Evolutionary conservation across 495 filamentous ascomycete species (phyloP), one percentile per base, ranked within the genome.

Genomic region (Lasiosphaeriaceae sp.): DNA sequence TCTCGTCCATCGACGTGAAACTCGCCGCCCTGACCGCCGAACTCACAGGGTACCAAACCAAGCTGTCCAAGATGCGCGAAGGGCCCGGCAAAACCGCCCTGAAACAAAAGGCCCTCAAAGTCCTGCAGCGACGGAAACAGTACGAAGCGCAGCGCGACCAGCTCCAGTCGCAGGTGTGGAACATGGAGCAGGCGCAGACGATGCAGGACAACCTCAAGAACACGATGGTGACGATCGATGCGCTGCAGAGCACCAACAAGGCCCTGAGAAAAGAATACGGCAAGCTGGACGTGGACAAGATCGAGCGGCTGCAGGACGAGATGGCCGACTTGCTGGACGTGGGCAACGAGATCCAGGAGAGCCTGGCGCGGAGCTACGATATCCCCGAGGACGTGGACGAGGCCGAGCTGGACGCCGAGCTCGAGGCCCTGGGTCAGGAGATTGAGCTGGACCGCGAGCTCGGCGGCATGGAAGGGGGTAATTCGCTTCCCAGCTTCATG

Each of bases 151-250:
- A 98, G 76, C 88, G 92, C 17, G 93, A 97, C 62, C 92, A 98
- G 74, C 86, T 97, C 53, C 90, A 95, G 72, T 84, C 88, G 62
- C 94, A 97, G 71, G 89, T 88, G 12, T 97, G 94, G 94, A 98
- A 97, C 76, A 97, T 98, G 92, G 92, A 97, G 72, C 94, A 97
- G 69, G 94, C 94, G 6, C 89, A 90, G 71, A 96, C 95, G 81
- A 97, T 98, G 95, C 92, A 94, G 75, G 94, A 97, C 73, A 97
- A 98, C 65, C 85, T 98, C 34, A 95, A 96, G 69, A 97, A 97
- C 71, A 92, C 95, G 52, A 96, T 97, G 92, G 94, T 91, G 20
- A 97, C 94, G 0, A 91, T 97, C 16, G 94, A 97, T 70, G 95
- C 92, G 19, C 92, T 97, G 84, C 94, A 97, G 78, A 88, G 83